Base-by-base conservation (phyloP, 805 yeast genomes). In the Helenozyma baotianmanensis region DNA sequence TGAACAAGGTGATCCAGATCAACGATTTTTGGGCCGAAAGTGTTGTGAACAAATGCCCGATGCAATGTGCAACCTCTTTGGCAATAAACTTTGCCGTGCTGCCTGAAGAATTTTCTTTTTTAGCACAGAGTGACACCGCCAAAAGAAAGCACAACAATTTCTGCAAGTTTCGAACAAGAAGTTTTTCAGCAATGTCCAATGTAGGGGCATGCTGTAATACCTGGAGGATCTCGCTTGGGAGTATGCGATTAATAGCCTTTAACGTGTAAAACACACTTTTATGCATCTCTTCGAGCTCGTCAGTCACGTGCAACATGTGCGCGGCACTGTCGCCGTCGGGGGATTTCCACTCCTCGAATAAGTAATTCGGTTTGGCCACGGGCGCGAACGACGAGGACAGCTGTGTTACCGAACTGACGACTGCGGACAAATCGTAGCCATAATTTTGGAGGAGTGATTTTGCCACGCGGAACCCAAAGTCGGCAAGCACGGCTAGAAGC, bases 1-100 rank as follows among this genome's bases (percentile, higher is more conserved):
- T 54, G 34, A 60, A 40, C 29, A 61, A 40, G 13, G 48, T 32
- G 6, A 58, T 45, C 64, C 65, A 60, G 2, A 52, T 36, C 25
- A 49, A 30, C 1, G 55, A 36, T 25, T 25, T 30, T 5, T 24
- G 23, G 13, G 23, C 25, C 8, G 27, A 21, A n/a, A n/a, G n/a
- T n/a, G n/a, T n/a, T n/a, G n/a, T n/a, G n/a, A n/a, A n/a, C n/a
- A n/a, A n/a, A n/a, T n/a, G n/a, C n/a, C n/a, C n/a, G n/a, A n/a
- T n/a, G n/a, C n/a, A n/a, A n/a, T n/a, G n/a, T n/a, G n/a, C n/a
- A n/a, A n/a, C n/a, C n/a, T n/a, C n/a, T n/a, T n/a, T n/a, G 13
- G 16, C 23, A 14, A 33, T 22, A 21, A 43, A 21, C 9, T 23
- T 22, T 4, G 34, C 29, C 6, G 21, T 18, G 21, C 27, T 25